Base-by-base conservation (phyloP, 2,329 filamentous ascomycete genomes). In the Scedosporium apiospermum region DNA sequence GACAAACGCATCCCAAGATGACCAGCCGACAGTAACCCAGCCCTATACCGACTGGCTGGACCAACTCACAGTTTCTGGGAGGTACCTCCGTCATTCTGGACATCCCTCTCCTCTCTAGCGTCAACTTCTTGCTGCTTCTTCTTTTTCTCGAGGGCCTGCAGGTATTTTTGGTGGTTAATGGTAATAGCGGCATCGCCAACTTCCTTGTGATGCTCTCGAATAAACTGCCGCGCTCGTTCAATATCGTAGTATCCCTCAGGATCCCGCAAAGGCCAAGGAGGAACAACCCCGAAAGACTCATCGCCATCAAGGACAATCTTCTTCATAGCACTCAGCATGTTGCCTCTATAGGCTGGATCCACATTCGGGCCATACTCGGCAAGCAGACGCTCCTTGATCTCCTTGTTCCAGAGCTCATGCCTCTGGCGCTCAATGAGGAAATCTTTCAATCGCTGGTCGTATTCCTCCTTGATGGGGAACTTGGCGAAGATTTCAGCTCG, bases 401-500 rank as follows among this genome's bases (percentile, higher is more conserved):
- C 67, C 1, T 73, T 68, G 10, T 72, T 75, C 74, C 76, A 79
- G 12, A 87, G 71, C 46, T 72, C 71, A 6, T 78, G 70, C 2
- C 68, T 68, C 58, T 80, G 73, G 26, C 73, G 71, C 61, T 80
- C 71, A 1, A 71, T 64, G 9, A 74, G 70, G 71, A 79, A 85
- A 0, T 73, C 74, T 0, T 60, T 65, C 5, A 82, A 71, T 4
- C 76, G 77, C 0, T 65, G 61, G 0, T 75, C 67, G 66, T 83
- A 88, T 42, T 78, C 77, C 0, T 67, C 60, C 12, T 72, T 70
- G 3, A 79, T 73, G 26, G 71, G 71, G 65, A 89, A 90, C 2
- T 65, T 68, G 0, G 67, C 69, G 30, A 90, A 79, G 0, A 83
- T 86, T 59, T 84, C 78, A 0, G 78, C 67, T 0, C 80, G 78